These are phyloP conservation scores for Neophaeococcomyces aloes DNA, from an alignment of 2,329 filamentous ascomycete genomes.

Conservation along the genomic window DNA sequence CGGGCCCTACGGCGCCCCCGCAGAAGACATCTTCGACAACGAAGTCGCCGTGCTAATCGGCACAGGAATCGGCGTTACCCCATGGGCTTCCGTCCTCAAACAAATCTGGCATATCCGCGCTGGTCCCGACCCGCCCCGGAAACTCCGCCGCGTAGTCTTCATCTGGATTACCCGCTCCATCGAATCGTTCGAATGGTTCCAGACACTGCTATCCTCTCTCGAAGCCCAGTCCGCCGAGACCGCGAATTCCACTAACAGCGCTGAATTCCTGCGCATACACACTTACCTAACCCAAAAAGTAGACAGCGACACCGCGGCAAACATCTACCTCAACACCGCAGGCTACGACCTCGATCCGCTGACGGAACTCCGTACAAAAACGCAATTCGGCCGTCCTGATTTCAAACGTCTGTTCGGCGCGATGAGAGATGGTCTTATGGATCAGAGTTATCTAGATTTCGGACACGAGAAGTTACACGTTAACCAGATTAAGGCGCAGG, in stretches of 20 bases:
- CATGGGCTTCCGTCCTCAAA: slow-evolving; percentile 80
- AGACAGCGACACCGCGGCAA: slow-evolving; percentile 84
- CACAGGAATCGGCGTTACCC: slow-evolving; percentile 76
- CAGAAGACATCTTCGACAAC: slow-evolving; percentile 95
- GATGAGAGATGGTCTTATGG: slow-evolving; percentile 79
- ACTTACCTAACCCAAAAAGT: slow-evolving; percentile 93
- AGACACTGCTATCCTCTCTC: slow-evolving; percentile 79
- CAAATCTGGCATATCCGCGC: slow-evolving; percentile 97
- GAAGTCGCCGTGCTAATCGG: slow-evolving; percentile 70
- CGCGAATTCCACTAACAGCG: slow-evolving; percentile 43
- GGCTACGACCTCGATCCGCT: slow-evolving; percentile 79
- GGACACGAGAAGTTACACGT: slow-evolving; percentile 66
- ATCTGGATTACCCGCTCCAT: slow-evolving; percentile 98
- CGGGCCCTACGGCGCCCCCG: slow-evolving; percentile 90
- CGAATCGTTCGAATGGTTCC: slow-evolving; percentile 96
- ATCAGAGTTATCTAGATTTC: slow-evolving; percentile 75
- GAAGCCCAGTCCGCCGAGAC: slow-evolving; percentile 72
- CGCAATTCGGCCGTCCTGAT: slow-evolving; percentile 90
- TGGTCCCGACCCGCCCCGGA: slow-evolving; percentile 74
- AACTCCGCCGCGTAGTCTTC: slow-evolving; percentile 90
- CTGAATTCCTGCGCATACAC: slow-evolving; percentile 91
- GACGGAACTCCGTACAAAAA: slow-evolving; percentile 79
- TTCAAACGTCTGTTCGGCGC: slow-evolving; percentile 68
- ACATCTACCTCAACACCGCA: slow-evolving; percentile 93
- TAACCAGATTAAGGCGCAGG: slow-evolving; percentile 40